Evolutionary conservation across 2,329 filamentous ascomycete species (phyloP).

Genomic region (Neonectria magnoliae): DNA sequence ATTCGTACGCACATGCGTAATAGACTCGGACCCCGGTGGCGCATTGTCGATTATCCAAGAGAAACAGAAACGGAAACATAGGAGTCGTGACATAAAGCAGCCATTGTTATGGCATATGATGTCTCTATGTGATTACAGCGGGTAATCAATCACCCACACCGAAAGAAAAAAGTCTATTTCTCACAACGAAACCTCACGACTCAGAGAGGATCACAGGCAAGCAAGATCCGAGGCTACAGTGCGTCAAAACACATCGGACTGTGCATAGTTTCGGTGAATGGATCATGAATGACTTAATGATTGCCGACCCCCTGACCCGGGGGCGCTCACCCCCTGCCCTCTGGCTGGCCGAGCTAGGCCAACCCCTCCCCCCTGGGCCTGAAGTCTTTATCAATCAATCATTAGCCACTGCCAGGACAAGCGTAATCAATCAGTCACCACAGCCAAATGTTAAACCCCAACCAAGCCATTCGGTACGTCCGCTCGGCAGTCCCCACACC

Average conservation of each 20-base stretch:
- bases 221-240: background rate
- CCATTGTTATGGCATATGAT: background rate
- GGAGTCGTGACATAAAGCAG: background rate
- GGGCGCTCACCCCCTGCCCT: constrained; percentile 19
- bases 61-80: background rate
- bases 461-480: constrained; percentile 22
- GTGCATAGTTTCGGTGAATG: constrained; percentile 8
- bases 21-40: background rate
- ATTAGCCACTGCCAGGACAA: constrained; percentile 18
- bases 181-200: background rate
- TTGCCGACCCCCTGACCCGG: constrained; percentile 28
- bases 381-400: constrained; percentile 39
- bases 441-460: constrained; percentile 16
- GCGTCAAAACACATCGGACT: background rate
- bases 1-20: constrained; percentile 9
- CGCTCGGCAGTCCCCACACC: constrained; percentile 18
- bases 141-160: constrained; percentile 15
- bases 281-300: constrained; percentile 21
- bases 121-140: background rate
- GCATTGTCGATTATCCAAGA: background rate
- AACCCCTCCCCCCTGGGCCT: background rate
- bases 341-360: constrained; percentile 12
- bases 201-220: background rate
- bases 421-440: constrained; percentile 23
- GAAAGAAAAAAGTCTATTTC: background rate